Evolutionary conservation across 805 yeast genomes (phyloP).

Genomic region (Candida hispaniensis): DNA sequence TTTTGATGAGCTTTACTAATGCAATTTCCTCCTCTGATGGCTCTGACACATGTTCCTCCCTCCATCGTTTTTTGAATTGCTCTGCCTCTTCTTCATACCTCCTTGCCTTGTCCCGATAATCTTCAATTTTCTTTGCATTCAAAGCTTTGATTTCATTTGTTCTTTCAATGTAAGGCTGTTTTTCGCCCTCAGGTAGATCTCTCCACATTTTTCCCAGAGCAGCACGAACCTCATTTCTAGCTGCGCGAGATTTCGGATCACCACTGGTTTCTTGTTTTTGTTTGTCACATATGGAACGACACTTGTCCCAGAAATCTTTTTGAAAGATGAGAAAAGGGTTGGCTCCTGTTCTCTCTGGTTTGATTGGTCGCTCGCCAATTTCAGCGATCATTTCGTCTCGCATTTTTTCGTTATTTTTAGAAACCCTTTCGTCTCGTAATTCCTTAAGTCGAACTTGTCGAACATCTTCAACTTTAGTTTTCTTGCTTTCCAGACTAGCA

Average conservation of each 20-base stretch:
- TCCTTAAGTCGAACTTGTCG: conserved; percentile 24
- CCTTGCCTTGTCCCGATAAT: conserved; percentile 26
- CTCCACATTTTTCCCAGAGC: conserved; percentile 34
- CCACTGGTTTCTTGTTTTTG: conserved; percentile 26
- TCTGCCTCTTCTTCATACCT: conserved; percentile 32
- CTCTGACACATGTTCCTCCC: conserved; percentile 28
- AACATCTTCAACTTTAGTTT: conserved; percentile 11
- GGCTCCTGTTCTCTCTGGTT: conserved; percentile 32
- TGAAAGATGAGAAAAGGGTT: conserved; percentile 35
- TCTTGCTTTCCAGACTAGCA: no score
- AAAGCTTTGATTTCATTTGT: conserved; percentile 29
- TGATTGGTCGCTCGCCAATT: conserved; percentile 31
- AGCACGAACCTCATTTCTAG: conserved; percentile 33
- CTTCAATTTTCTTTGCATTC: conserved; percentile 28
- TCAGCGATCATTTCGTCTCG: conserved; percentile 29
- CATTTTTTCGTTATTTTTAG: conserved; percentile 27
- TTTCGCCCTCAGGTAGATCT: conserved; percentile 30
- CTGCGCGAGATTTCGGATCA: conserved; percentile 27
- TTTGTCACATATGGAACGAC: conserved; percentile 30
- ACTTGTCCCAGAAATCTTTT: conserved; percentile 34
- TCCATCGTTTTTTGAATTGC: conserved; percentile 31
- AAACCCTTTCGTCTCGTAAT: conserved; percentile 25
- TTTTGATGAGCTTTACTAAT: conserved; percentile 19
- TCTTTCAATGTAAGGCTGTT: conserved; percentile 30
- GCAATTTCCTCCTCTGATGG: conserved; percentile 25